These are phyloP conservation scores for Sergeia podlipaevii DNA, from an alignment of 208 protist genomes.

Conservation along the genomic window DNA sequence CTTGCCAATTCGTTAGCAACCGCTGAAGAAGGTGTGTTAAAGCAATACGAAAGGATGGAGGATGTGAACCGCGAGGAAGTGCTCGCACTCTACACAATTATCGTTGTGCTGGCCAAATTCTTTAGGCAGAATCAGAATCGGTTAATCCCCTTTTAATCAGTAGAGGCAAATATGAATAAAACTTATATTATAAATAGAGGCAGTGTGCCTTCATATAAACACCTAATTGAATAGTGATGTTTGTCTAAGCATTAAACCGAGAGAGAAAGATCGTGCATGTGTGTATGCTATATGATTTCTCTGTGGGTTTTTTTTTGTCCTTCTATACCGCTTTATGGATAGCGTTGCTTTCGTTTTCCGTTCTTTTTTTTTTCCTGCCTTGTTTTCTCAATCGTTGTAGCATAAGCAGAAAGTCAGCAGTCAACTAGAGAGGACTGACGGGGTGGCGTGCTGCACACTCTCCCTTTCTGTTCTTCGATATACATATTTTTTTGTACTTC, in stretches of 20 bases:
- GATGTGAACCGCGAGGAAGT: conserved; percentile 57
- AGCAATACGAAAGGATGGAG: conserved; percentile 33
- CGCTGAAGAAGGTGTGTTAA: background rate
- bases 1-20: conserved; percentile 10
- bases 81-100: conserved; percentile 61
- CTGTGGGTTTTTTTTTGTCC: no score
- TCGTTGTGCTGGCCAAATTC: conserved; percentile 68
- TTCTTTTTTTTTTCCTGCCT: conserved; percentile 7
- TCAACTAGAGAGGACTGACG: no score
- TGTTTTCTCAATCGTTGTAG: no score
- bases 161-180: background rate
- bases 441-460: no score
- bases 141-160: conserved; percentile 62
- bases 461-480: background rate
- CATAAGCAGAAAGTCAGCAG: no score
- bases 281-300: no score
- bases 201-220: background rate
- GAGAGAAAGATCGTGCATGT: no score
- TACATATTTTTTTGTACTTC: background rate
- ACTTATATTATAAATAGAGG: background rate
- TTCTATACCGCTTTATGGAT: no score
- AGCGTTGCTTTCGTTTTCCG: conserved; percentile 10
- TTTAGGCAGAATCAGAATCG: conserved; percentile 82
- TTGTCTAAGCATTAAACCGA: no score
- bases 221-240: no score